These are phyloP conservation scores for Gossypium aridum DNA, from an alignment of 441 rosid genomes.

Conservation along the genomic window DNA sequence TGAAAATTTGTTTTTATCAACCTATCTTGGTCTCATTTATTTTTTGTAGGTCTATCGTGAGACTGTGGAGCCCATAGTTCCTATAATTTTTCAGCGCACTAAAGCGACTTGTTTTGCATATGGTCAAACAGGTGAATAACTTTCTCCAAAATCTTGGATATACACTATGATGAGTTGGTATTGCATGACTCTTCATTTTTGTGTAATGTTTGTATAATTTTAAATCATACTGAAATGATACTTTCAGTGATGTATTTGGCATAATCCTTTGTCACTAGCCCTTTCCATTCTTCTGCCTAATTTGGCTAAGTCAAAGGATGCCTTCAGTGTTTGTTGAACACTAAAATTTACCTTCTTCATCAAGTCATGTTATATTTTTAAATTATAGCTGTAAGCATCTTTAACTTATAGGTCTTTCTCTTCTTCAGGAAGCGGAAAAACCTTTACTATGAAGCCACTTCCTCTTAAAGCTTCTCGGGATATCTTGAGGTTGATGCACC, in stretches of 20 bases:
- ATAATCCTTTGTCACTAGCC: neutral
- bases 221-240: neutral
- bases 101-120: conserved; percentile 99
- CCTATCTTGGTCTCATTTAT: conserved; percentile 9
- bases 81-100: conserved; percentile 83
- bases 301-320: neutral
- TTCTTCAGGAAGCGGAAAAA: conserved; percentile 89
- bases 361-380: neutral
- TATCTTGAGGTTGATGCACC: conserved; percentile 91
- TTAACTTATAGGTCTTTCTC: conserved; percentile 12
- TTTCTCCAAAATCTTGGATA: conserved; percentile 2
- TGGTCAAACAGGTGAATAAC: conserved; percentile 87
- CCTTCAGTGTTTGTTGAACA: neutral
- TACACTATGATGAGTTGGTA: neutral
- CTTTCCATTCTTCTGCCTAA: neutral
- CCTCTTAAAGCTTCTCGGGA: conserved; percentile 91
- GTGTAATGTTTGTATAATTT: neutral
- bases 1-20: conserved; percentile 6
- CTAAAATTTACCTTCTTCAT: neutral
- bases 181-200: neutral
- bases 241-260: neutral
- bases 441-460: conserved; percentile 92
- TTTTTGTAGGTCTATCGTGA: conserved; percentile 70
- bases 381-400: conserved; percentile 9
- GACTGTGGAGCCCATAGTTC: conserved; percentile 97